Base-by-base conservation (phyloP, 805 yeast species). In the Metschnikowia baotianmanensis region DNA sequence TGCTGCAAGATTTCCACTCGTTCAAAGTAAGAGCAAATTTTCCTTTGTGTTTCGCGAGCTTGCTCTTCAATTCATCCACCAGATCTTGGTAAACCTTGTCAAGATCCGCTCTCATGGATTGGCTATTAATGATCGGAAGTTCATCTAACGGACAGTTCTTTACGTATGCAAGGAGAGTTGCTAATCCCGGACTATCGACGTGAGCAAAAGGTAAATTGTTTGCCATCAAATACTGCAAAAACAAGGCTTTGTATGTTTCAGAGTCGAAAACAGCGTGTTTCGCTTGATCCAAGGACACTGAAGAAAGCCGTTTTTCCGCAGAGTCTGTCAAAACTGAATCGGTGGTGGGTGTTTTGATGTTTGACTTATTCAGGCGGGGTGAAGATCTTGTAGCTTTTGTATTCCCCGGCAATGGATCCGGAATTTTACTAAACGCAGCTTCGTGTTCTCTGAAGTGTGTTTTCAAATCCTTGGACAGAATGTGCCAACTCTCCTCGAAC, bases 1-100 rank as follows among this genome's bases (percentile, higher is more conserved):
- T 22, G 11, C 29, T 22, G 34, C 39, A 26, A 16, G 39, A 21
- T 16, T 22, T 28, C 39, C 39, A 36, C 34, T 28, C 39, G 29
- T 36, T 8, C 23, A 36, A 29, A 22, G 34, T 28, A 11, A 28
- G 33, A 20, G 29, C 22, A 15, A 36, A 29, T 20, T 20, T 18
- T 12, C 34, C 39, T 29, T 36, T 36, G 31, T 28, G 26, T 19
- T 36, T 22, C 16, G 39, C 34, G 19, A 36, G 25, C 26, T n/a
- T 25, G 19, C 17, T 17, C 38, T 34, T 34, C 15, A 27, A 26
- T 10, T 10, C 20, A 19, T 25, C 15, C 23, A 34, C 17, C 38
- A 34, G 38, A n/a, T 34, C 25, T 10, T 34, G 23, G 13, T 26
- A 34, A 16, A 34, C 17, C 19, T 6, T 26, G 24, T 26, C 31